These are phyloP conservation scores for Gentiana dahurica DNA, from an alignment of 257 asterid genomes.

Conservation along the genomic window DNA sequence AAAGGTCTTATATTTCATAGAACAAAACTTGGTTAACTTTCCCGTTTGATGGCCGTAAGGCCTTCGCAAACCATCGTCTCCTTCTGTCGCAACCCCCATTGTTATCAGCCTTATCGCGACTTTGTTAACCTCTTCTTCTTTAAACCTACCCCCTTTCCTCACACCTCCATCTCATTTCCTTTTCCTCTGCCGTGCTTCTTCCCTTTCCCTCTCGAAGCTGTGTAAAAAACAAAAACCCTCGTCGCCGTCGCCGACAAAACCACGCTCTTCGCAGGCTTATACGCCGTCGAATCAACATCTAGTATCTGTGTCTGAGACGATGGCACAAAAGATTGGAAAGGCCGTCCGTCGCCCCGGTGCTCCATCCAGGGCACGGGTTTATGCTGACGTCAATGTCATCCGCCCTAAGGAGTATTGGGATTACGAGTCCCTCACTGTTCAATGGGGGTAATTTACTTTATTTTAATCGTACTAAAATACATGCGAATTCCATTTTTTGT, in stretches of 20 bases:
- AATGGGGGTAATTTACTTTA: constrained; percentile 66
- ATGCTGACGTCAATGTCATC: constrained; percentile 65
- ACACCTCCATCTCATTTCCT: background rate
- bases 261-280: constrained; percentile 17
- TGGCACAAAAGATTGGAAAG: constrained; percentile 91
- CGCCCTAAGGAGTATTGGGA: constrained; percentile 96
- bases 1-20: too few species aligned
- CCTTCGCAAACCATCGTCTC: constrained; percentile 46
- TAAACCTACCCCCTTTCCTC: constrained; percentile 2
- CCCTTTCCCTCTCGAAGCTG: constrained; percentile 3
- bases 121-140: background rate
- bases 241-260: constrained; percentile 5
- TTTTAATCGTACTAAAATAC: too few species aligned
- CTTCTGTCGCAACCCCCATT: constrained; percentile 26
- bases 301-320: constrained; percentile 33
- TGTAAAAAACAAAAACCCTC: constrained; percentile 4
- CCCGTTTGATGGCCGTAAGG: constrained; percentile 73
- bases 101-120: background rate
- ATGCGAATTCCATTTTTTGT: too few species aligned
- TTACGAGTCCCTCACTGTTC: constrained; percentile 79
- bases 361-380: constrained; percentile 76
- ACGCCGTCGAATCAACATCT: constrained; percentile 21
- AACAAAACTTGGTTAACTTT: constrained; percentile 8
- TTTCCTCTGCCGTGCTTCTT: too few species aligned
- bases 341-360: constrained; percentile 83